A percentile compares a stretch with the other conserved stretches of the same genome.
phyloP scores from a whole-genome alignment of 176 grass and related monocot species.

The Bonia amplexicaulis region DNA sequence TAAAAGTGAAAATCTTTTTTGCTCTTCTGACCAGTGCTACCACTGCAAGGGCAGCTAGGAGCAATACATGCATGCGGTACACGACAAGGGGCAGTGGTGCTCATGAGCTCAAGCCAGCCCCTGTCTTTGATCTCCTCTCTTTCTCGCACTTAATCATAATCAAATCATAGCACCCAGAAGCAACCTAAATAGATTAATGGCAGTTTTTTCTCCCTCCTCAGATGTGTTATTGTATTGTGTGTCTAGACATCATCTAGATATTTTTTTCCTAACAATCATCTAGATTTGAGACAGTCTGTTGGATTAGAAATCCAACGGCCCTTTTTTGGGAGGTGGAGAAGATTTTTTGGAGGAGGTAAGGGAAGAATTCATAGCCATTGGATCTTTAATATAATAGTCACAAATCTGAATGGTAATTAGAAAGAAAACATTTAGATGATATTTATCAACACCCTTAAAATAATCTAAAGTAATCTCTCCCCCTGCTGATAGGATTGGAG shows the following conservation, averaged over 20 bases:
- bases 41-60: background rate
- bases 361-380: too few species aligned
- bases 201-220: background rate
- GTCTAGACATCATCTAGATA: too few species aligned
- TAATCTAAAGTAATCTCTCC: slow-evolving; percentile 8
- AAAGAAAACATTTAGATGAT: too few species aligned
- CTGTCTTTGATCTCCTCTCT: slow-evolving; percentile 19
- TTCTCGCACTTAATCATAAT: slow-evolving; percentile 34
- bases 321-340: too few species aligned
- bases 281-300: too few species aligned
- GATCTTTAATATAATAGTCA: too few species aligned
- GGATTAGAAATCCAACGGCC: too few species aligned
- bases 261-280: too few species aligned
- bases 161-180: slow-evolving; percentile 34
- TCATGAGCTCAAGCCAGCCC: slow-evolving; percentile 27
- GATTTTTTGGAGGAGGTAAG: too few species aligned
- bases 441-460: too few species aligned
- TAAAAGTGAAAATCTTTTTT: slow-evolving; percentile 18
- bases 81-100: slow-evolving; percentile 29
- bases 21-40: background rate
- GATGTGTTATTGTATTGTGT: background rate
- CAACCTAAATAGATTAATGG: slow-evolving; percentile 1
- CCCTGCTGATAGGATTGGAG: background rate
- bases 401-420: too few species aligned
- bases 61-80: background rate